phyloP scores from a whole-genome alignment of 2,329 filamentous ascomycete genomes.

The Cytospora mali region DNA sequence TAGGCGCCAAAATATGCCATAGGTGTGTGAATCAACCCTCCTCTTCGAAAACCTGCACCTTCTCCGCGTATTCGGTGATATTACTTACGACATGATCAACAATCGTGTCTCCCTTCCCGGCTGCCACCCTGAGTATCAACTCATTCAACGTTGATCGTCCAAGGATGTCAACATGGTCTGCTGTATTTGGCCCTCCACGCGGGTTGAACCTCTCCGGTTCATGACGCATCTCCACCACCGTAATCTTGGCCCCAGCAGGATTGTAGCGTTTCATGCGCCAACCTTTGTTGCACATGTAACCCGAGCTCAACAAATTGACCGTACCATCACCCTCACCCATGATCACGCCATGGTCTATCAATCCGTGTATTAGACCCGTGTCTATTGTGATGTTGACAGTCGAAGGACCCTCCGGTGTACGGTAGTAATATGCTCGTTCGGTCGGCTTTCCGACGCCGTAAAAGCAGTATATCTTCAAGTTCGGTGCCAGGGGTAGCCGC shows the following conservation, averaged over 20 bases:
- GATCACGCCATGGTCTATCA: slow-evolving; percentile 84
- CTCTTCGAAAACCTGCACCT: slow-evolving; percentile 80
- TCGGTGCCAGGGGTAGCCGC: slow-evolving; percentile 81
- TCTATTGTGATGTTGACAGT: slow-evolving; percentile 76
- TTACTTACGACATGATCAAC: slow-evolving; percentile 77
- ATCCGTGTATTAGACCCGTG: slow-evolving; percentile 60
- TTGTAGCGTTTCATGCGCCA: slow-evolving; percentile 96
- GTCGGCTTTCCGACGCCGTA: slow-evolving; percentile 94
- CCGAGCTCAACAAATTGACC: slow-evolving; percentile 85
- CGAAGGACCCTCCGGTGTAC: slow-evolving; percentile 65
- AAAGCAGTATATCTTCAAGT: slow-evolving; percentile 95
- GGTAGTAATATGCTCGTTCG: slow-evolving; percentile 91
- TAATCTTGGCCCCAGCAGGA: slow-evolving; percentile 78
- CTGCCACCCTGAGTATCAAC: slow-evolving; percentile 81
- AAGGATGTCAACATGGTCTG: slow-evolving; percentile 95
- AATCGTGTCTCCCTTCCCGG: slow-evolving; percentile 80
- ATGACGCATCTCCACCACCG: slow-evolving; percentile 93
- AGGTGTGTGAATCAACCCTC: slow-evolving; percentile 29
- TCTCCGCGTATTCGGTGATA: slow-evolving; percentile 80
- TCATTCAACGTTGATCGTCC: slow-evolving; percentile 89
- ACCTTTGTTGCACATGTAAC: slow-evolving; percentile 96
- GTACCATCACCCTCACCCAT: slow-evolving; percentile 97
- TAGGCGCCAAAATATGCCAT: background rate
- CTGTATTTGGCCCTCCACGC: slow-evolving; percentile 69
- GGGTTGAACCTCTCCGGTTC: slow-evolving; percentile 92